A percentile compares a stretch with the other conserved stretches of the same genome.
Conservation (phyloP, 257 asterid genomes). For the Capsicum chinense region DNA sequence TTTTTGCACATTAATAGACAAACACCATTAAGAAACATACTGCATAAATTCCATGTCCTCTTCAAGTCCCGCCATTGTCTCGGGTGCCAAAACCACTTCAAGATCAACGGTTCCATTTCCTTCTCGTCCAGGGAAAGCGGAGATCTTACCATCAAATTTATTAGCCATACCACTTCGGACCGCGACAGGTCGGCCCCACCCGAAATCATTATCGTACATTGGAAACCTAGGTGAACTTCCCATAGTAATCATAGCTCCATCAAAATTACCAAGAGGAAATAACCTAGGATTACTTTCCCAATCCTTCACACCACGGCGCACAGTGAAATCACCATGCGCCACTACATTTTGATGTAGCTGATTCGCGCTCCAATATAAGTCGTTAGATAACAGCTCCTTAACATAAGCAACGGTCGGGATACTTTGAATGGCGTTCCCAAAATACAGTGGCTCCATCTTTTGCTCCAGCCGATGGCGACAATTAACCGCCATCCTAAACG, state of each 20-base stretch:
- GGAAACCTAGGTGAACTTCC: conserved; percentile 99
- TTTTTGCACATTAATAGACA: neutral
- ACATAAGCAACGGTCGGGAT: conserved; percentile 67
- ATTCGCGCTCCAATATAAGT: conserved; percentile 66
- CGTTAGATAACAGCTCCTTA: conserved; percentile 61
- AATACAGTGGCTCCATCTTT: conserved; percentile 68
- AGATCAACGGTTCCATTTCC: conserved; percentile 94
- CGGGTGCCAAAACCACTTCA: conserved; percentile 85
- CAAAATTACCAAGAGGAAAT: conserved; percentile 89
- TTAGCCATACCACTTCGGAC: conserved; percentile 91
- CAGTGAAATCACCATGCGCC: conserved; percentile 67
- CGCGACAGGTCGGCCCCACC: conserved; percentile 90
- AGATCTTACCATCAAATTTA: conserved; percentile 94
- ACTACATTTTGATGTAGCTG: conserved; percentile 73
- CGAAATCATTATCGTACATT: conserved; percentile 93
- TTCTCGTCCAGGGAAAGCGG: conserved; percentile 83
- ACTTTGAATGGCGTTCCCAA: conserved; percentile 88
- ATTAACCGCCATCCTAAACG: conserved; percentile 94
- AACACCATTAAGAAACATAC: conserved; percentile 52
- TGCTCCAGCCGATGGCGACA: conserved; percentile 87
- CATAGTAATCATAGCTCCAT: conserved; percentile 97
- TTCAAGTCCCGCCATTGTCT: conserved; percentile 72
- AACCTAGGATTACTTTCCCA: conserved; percentile 85
- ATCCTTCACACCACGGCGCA: conserved; percentile 73
- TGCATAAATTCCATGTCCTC: conserved; percentile 80